Conservation (phyloP, 202 grass and related monocot species). For the Musa balbisiana region DNA sequence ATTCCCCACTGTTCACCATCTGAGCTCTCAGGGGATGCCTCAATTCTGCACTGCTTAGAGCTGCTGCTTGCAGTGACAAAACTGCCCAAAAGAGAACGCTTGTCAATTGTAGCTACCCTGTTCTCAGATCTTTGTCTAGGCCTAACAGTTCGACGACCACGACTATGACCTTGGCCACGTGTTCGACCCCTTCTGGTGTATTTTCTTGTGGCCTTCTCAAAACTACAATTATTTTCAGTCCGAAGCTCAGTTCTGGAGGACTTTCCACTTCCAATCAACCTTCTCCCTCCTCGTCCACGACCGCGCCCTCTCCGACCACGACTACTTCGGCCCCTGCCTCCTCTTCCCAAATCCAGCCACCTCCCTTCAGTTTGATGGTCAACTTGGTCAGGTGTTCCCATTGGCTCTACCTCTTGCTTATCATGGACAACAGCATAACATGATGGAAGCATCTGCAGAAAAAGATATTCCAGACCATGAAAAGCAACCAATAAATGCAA, state of each 20-base stretch:
- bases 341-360: slow-evolving; percentile 35
- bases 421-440: slow-evolving; percentile 47
- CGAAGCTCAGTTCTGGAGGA: slow-evolving; percentile 31
- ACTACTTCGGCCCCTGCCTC: slow-evolving; percentile 63
- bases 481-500: background rate
- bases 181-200: slow-evolving; percentile 35
- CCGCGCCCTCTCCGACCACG: slow-evolving; percentile 54
- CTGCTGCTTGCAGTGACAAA: slow-evolving; percentile 54
- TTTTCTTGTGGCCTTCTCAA: slow-evolving; percentile 46
- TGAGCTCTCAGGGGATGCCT: slow-evolving; percentile 65
- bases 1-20: slow-evolving; percentile 57
- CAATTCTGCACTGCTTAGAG: slow-evolving; percentile 24
- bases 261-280: slow-evolving; percentile 43
- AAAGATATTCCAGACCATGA: background rate
- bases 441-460: slow-evolving; percentile 56
- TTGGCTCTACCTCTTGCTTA: slow-evolving; percentile 38
- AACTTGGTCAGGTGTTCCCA: slow-evolving; percentile 37
- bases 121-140: slow-evolving; percentile 50
- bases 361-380: slow-evolving; percentile 16
- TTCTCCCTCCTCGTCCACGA: slow-evolving; percentile 60
- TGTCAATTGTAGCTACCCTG: slow-evolving; percentile 47
- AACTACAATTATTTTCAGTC: slow-evolving; percentile 29
- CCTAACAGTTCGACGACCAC: slow-evolving; percentile 50
- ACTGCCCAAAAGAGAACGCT: slow-evolving; percentile 50
- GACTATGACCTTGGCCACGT: slow-evolving; percentile 37